Evolutionary conservation across 1,284 basidiomycete genomes (phyloP).

Genomic region (Marasmius oreades): DNA sequence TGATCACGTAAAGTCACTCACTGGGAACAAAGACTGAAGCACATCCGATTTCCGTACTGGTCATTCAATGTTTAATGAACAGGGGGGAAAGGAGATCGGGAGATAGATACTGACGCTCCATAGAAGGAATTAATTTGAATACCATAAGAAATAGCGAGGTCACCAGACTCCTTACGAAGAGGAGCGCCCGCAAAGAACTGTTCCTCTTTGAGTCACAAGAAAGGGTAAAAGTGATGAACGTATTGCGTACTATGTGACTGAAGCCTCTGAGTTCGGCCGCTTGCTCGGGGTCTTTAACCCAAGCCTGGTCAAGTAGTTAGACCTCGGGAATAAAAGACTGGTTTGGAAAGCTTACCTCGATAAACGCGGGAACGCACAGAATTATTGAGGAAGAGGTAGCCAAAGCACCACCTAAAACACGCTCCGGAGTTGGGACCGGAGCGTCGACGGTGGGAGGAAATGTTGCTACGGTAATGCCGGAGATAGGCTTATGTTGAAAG

Average conservation of each 20-base stretch:
- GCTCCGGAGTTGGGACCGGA: slow-evolving; percentile 5
- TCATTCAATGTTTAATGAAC: background rate
- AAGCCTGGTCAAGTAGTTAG: slow-evolving; percentile 1
- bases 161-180: slow-evolving; percentile 17
- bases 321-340: background rate
- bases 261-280: slow-evolving; percentile 4
- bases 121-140: slow-evolving; percentile 25
- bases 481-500: slow-evolving; percentile 2
- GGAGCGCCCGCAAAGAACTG: slow-evolving; percentile 9
- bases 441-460: slow-evolving; percentile 8
- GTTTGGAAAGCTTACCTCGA: slow-evolving; percentile 6
- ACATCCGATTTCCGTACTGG: slow-evolving; percentile 24
- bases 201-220: background rate
- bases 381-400: slow-evolving; percentile 9
- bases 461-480: slow-evolving; percentile 6
- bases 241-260: slow-evolving; percentile 5
- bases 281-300: background rate
- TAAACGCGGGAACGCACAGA: slow-evolving; percentile 6
- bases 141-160: slow-evolving; percentile 19
- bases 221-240: background rate
- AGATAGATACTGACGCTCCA: slow-evolving; percentile 22
- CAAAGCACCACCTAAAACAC: slow-evolving; percentile 4
- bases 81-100: background rate
- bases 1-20: background rate
- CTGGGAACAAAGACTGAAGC: slow-evolving; percentile 3